A percentile compares a stretch with the other conserved stretches of the same genome.
Evolutionary conservation across 75 land plant genomes (phyloP).

Genomic region (Gnetum montanum): DNA sequence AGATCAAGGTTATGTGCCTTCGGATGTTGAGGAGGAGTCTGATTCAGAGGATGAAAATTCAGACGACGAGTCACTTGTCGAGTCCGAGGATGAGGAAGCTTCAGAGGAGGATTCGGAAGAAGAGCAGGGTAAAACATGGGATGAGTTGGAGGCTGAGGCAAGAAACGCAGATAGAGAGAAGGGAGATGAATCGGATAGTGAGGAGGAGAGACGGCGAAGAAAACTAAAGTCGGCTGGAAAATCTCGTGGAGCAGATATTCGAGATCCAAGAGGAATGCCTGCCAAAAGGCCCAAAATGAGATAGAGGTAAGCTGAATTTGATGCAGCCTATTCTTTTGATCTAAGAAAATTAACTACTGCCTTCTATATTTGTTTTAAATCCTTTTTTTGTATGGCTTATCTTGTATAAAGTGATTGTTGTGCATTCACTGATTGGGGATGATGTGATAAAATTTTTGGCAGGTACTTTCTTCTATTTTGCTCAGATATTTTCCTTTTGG

Average conservation of each 20-base stretch:
- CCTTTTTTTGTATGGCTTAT: too few species aligned
- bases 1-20: constrained; percentile 81
- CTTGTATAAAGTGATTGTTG: too few species aligned
- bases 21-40: constrained; percentile 59
- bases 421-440: too few species aligned
- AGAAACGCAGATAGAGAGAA: constrained; percentile 69
- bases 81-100: constrained; percentile 73
- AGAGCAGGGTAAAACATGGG: constrained; percentile 83
- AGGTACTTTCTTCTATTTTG: too few species aligned
- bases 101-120: constrained; percentile 59
- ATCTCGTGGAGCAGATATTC: constrained; percentile 34
- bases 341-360: too few species aligned
- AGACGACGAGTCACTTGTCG: constrained; percentile 83
- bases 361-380: too few species aligned
- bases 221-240: constrained; percentile 58
- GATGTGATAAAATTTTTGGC: too few species aligned
- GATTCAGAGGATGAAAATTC: constrained; percentile 67
- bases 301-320: neutral
- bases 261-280: constrained; percentile 19
- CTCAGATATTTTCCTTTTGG: too few species aligned
- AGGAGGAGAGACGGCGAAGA: constrained; percentile 52
- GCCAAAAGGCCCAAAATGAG: constrained; percentile 34
- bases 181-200: constrained; percentile 73
- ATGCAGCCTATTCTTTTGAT: too few species aligned
- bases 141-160: constrained; percentile 69